Evolutionary conservation across 768 basidiomycete genomes (phyloP).

Genomic region (Cystobasidium tubakii): DNA sequence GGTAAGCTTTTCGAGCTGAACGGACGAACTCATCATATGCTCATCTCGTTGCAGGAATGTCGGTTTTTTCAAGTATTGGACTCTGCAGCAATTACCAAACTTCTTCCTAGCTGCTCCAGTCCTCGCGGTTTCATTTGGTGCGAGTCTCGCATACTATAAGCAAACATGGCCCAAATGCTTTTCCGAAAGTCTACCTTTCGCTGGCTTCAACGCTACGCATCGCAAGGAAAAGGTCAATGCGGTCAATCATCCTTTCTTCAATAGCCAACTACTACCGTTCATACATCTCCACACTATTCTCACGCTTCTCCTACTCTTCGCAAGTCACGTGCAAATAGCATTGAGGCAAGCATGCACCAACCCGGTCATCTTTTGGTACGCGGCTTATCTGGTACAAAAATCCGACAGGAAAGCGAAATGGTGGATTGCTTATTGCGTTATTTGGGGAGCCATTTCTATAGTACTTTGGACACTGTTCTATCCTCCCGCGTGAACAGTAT

Average conservation of each 20-base stretch:
- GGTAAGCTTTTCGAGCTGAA: constrained; percentile 49
- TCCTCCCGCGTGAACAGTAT: constrained; percentile 83
- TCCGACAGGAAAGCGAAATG: constrained; percentile 52
- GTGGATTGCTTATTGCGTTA: constrained; percentile 72
- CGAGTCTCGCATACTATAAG: constrained; percentile 47
- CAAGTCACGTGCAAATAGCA: constrained; percentile 79
- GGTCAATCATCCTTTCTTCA: constrained; percentile 50
- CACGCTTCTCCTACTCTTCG: constrained; percentile 63
- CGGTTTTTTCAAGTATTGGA: constrained; percentile 84
- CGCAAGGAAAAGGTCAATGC: not conserved
- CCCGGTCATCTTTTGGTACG: constrained; percentile 75
- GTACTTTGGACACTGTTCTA: constrained; percentile 78
- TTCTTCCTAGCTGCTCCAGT: constrained; percentile 72
- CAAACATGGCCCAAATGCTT: constrained; percentile 11
- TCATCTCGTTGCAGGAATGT: constrained; percentile 54
- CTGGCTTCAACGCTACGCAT: not conserved
- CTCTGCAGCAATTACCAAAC: constrained; percentile 73
- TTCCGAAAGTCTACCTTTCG: not conserved
- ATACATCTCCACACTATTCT: constrained; percentile 63
- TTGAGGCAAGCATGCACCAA: constrained; percentile 69
- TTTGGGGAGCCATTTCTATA: constrained; percentile 67
- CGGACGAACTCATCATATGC: not conserved
- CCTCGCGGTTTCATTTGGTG: constrained; percentile 55
- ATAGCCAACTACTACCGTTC: constrained; percentile 62
- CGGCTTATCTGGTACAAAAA: constrained; percentile 59